A percentile compares a stretch with the other conserved stretches of the same genome.
Evolutionary conservation across 2,329 filamentous ascomycete genomes (phyloP).

Genomic region (Periconia macrospinosa): DNA sequence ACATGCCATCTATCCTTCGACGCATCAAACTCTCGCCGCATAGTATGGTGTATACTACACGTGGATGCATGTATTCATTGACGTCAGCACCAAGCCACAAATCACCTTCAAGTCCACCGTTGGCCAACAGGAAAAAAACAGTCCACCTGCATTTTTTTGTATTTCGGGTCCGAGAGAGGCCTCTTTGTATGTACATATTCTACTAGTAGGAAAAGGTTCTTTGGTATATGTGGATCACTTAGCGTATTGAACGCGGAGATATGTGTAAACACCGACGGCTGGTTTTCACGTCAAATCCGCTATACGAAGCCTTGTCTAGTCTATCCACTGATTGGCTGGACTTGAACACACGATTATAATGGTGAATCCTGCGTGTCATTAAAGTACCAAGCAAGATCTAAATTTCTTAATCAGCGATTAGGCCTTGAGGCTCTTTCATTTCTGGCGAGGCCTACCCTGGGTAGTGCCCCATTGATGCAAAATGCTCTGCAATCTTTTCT

Average conservation of each 20-base stretch:
- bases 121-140: no score
- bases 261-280: not conserved
- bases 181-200: not conserved
- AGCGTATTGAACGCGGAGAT: not conserved
- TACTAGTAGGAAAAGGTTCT: not conserved
- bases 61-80: no score
- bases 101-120: not conserved
- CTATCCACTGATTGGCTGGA: not conserved
- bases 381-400: conserved; percentile 20
- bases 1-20: not conserved
- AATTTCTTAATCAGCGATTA: not conserved
- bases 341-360: not conserved
- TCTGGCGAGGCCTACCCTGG: conserved; percentile 17
- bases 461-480: conserved; percentile 28
- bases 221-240: not conserved
- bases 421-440: not conserved
- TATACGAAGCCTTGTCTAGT: not conserved
- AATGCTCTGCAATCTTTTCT: conserved; percentile 21
- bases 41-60: no score
- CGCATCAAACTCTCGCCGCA: not conserved
- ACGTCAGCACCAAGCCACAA: not conserved
- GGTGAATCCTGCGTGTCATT: not conserved
- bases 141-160: no score
- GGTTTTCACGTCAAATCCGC: not conserved
- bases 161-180: not conserved